These are phyloP conservation scores for Friedmanniomyces endolithicus DNA, from an alignment of 495 filamentous ascomycete genomes.

Conservation along the genomic window DNA sequence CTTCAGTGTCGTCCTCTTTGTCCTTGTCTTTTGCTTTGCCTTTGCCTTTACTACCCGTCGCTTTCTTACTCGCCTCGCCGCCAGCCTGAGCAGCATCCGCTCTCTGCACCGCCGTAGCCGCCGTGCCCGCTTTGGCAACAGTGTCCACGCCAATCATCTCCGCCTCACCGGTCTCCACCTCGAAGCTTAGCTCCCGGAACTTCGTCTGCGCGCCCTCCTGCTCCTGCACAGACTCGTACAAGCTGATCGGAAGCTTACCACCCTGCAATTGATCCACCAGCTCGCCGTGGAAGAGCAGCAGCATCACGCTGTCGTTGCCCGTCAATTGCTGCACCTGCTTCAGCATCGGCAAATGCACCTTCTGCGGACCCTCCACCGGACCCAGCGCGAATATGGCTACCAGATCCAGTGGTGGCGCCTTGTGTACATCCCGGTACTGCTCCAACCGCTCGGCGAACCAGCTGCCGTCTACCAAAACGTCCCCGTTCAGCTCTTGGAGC, in stretches of 20 bases:
- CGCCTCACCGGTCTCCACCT: conserved; percentile 82
- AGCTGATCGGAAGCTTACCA: conserved; percentile 73
- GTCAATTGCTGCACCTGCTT: conserved; percentile 55
- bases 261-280: conserved; percentile 40
- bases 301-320: conserved; percentile 68
- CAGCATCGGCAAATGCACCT: conserved; percentile 59
- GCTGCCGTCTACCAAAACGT: conserved; percentile 41
- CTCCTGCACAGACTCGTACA: conserved; percentile 82
- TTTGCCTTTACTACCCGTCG: conserved; percentile 29
- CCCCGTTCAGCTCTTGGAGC: conserved; percentile 34
- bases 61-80: conserved; percentile 19
- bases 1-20: conserved; percentile 23
- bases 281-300: conserved; percentile 72
- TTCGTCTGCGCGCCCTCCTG: conserved; percentile 46
- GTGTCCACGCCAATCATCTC: conserved; percentile 97
- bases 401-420: conserved; percentile 65
- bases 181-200: conserved; percentile 75
- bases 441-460: conserved; percentile 75
- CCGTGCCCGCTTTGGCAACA: conserved; percentile 68
- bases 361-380: conserved; percentile 56
- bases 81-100: conserved; percentile 14
- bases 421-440: conserved; percentile 85
- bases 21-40: conserved; percentile 31
- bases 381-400: conserved; percentile 92
- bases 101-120: conserved; percentile 51